A percentile compares a stretch with the other conserved stretches of the same genome.
Conservation (phyloP, 1,284 basidiomycete genomes). For the Trametes polyzona region DNA sequence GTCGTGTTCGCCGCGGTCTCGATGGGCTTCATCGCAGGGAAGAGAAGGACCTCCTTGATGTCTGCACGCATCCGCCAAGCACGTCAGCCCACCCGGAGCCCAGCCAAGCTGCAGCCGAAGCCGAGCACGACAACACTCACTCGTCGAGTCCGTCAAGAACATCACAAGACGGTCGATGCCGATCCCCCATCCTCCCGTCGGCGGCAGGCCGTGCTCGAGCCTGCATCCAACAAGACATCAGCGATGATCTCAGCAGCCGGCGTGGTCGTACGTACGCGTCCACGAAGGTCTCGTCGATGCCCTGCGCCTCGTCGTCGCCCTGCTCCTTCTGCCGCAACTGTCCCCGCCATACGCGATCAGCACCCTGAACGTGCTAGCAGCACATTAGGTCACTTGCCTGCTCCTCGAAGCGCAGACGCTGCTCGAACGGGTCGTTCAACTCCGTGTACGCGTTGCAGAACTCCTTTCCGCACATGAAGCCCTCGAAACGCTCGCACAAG, state of each 20-base stretch:
- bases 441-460: slow-evolving; percentile 99
- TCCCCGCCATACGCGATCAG: not conserved
- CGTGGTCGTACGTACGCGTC: slow-evolving; percentile 69
- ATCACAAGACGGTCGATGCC: slow-evolving; percentile 95
- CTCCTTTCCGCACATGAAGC: slow-evolving; percentile 98
- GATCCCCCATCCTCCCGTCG: slow-evolving; percentile 96
- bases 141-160: slow-evolving; percentile 93
- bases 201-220: slow-evolving; percentile 96
- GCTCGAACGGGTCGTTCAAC: slow-evolving; percentile 98
- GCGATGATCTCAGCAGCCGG: slow-evolving; percentile 4
- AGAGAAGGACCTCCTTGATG: slow-evolving; percentile 89
- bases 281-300: slow-evolving; percentile 93
- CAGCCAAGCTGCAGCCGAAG: not conserved
- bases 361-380: no score
- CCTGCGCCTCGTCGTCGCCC: slow-evolving; percentile 98
- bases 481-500: slow-evolving; percentile 98
- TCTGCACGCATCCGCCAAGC: slow-evolving; percentile 53
- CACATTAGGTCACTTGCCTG: slow-evolving; percentile 52
- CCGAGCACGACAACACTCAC: no score
- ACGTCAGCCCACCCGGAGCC: slow-evolving; percentile 31
- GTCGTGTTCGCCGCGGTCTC: slow-evolving; percentile 45
- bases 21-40: slow-evolving; percentile 90
- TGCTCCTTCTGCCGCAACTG: slow-evolving; percentile 90
- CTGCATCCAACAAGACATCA: slow-evolving; percentile 47
- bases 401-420: slow-evolving; percentile 95